Conservation (phyloP, 352 stramenopile species). For the Pythium phragmiticola region DNA sequence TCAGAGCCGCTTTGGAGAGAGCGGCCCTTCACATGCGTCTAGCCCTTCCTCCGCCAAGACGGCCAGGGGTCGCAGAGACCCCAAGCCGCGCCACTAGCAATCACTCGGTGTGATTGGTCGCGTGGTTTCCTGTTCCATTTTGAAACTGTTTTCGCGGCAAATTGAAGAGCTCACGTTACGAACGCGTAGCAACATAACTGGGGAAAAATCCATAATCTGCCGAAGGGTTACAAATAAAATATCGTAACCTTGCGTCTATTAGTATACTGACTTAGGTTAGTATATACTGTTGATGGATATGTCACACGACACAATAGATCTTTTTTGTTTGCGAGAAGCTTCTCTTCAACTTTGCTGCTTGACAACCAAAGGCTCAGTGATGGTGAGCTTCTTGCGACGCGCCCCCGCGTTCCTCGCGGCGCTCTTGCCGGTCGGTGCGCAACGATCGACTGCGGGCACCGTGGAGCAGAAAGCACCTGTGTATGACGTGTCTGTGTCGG, state of each 20-base stretch:
- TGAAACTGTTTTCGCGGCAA: slow-evolving; percentile 21
- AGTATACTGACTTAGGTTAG: neutral
- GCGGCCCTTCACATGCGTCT: slow-evolving; percentile 5
- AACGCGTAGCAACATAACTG: no score
- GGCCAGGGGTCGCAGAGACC: slow-evolving; percentile 10
- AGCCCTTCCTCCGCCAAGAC: neutral
- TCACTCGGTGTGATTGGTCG: slow-evolving; percentile 3
- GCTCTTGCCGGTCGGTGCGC: neutral
- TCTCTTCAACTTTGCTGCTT: no score
- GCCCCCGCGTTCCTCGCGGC: neutral
- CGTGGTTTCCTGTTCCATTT: slow-evolving; percentile 11
- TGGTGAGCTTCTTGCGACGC: neutral
- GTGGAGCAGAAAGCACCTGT: slow-evolving; percentile 1
- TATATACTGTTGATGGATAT: slow-evolving; percentile 1
- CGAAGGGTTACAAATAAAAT: no score
- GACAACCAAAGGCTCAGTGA: neutral
- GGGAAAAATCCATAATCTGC: no score
- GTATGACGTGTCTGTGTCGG: slow-evolving; percentile 13
- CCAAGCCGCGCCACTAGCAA: slow-evolving; percentile 1
- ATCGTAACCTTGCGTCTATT: no score
- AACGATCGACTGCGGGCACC: no score
- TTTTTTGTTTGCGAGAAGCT: neutral
- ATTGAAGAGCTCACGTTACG: no score
- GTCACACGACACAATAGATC: neutral
- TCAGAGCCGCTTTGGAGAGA: neutral